These are phyloP conservation scores for Astrocystis sublimbata DNA, from an alignment of 495 filamentous ascomycete genomes.

Conservation along the genomic window DNA sequence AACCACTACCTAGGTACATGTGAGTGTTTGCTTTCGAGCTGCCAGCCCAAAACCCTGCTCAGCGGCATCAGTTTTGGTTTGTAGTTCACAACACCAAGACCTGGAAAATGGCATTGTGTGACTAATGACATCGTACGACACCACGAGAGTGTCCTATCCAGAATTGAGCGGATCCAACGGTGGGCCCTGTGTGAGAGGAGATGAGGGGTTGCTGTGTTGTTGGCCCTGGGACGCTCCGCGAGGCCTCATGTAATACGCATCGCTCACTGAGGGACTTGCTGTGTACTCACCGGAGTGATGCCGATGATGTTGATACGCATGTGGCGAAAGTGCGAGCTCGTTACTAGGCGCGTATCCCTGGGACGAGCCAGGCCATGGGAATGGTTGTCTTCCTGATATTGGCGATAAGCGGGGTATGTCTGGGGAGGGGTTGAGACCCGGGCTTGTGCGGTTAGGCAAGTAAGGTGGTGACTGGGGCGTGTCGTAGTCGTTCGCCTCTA, in stretches of 20 bases:
- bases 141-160: not conserved
- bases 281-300: not conserved
- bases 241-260: not conserved
- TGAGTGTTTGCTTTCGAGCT: too few relatives aligned
- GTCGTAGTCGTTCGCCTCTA: not conserved
- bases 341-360: not conserved
- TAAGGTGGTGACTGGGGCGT: not conserved
- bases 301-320: not conserved
- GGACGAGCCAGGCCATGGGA: not conserved
- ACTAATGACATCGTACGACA: not conserved
- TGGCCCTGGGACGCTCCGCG: constrained; percentile 5
- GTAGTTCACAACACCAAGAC: too few relatives aligned
- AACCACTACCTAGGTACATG: too few relatives aligned
- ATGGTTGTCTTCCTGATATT: not conserved
- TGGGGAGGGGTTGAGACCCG: not conserved
- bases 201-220: not conserved
- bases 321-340: not conserved
- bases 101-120: too few relatives aligned
- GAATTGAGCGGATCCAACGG: not conserved
- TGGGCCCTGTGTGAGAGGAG: not conserved
- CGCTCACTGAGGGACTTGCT: not conserved
- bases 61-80: too few relatives aligned
- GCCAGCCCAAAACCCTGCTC: too few relatives aligned
- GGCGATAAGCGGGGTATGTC: not conserved
- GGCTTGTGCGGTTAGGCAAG: not conserved